phyloP scores from a whole-genome alignment of 768 basidiomycete species.

The Leccinum broughii region DNA sequence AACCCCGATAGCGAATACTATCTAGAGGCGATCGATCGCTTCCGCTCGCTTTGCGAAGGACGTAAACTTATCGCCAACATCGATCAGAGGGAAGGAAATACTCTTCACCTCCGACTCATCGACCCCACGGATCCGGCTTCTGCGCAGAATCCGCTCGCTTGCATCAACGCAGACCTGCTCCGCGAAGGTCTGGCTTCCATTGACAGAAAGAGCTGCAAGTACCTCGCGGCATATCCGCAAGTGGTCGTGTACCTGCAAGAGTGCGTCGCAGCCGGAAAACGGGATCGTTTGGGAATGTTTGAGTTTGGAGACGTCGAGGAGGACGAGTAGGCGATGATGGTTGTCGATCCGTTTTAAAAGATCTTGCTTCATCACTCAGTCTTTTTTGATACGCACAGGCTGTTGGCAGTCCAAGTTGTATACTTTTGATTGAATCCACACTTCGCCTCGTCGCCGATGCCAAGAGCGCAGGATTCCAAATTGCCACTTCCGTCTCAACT shows the following conservation, averaged over 20 bases:
- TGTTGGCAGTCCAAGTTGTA: conserved; percentile 6
- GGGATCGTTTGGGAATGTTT: conserved; percentile 78
- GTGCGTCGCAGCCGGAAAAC: conserved; percentile 64
- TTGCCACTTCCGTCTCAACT: neutral
- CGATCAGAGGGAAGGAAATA: conserved; percentile 76
- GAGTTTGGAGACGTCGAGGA: conserved; percentile 92
- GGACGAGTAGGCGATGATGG: conserved; percentile 49
- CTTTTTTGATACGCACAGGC: neutral
- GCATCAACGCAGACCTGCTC: conserved; percentile 87
- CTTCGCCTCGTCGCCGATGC: neutral
- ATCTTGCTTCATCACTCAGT: conserved; percentile 13
- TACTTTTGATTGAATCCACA: neutral
- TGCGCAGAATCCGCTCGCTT: conserved; percentile 66
- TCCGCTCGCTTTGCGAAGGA: conserved; percentile 85
- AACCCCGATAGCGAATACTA: conserved; percentile 85
- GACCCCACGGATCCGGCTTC: conserved; percentile 77
- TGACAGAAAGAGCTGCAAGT: conserved; percentile 76
- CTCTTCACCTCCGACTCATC: conserved; percentile 88
- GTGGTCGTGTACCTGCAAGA: conserved; percentile 65
- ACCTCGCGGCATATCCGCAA: conserved; percentile 67
- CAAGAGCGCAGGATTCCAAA: conserved; percentile 10
- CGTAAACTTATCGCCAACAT: conserved; percentile 96
- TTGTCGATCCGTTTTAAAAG: conserved; percentile 14
- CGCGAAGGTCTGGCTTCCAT: conserved; percentile 83
- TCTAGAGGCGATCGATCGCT: conserved; percentile 80